These are phyloP conservation scores for Spergularia marina DNA, from an alignment of 148 eudicot species.

Conservation along the genomic window DNA sequence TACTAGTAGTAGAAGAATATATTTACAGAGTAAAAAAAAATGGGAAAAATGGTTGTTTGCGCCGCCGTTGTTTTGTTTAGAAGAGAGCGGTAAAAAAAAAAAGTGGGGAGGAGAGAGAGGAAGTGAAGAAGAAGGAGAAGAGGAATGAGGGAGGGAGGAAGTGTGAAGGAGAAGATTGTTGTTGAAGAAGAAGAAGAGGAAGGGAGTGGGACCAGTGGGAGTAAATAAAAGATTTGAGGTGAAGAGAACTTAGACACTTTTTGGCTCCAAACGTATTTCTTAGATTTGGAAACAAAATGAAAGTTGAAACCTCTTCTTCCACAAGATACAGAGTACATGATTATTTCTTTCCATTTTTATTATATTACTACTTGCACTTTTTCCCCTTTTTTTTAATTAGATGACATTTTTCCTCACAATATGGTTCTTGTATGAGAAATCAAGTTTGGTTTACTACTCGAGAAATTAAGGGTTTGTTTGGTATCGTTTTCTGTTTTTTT, in stretches of 20 bases:
- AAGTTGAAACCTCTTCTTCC: background rate
- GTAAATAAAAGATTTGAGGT: slow-evolving; percentile 28
- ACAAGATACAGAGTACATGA: background rate
- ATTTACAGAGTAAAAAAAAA: background rate
- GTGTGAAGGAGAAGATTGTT: background rate
- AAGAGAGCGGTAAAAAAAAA: background rate
- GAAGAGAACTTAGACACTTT: slow-evolving; percentile 71
- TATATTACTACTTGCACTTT: background rate
- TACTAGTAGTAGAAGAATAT: too few relatives aligned
- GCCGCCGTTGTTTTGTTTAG: too few relatives aligned
- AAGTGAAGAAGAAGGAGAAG: background rate
- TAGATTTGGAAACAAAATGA: slow-evolving; percentile 19
- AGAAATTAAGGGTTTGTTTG: too few relatives aligned
- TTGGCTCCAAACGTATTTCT: slow-evolving; percentile 41
- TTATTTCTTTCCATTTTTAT: background rate
- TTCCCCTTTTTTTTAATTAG: too few relatives aligned
- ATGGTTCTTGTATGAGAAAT: background rate
- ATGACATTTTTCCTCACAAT: too few relatives aligned
- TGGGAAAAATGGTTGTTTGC: background rate
- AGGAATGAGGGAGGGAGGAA: background rate
- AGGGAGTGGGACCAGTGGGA: slow-evolving; percentile 14
- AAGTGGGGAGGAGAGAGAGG: background rate
- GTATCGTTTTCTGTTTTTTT: too few relatives aligned
- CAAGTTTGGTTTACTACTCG: too few relatives aligned
- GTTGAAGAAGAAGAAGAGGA: background rate